Evolutionary conservation across 2,329 filamentous ascomycete genomes (phyloP).

Genomic region (Penicillium sclerotigenum): DNA sequence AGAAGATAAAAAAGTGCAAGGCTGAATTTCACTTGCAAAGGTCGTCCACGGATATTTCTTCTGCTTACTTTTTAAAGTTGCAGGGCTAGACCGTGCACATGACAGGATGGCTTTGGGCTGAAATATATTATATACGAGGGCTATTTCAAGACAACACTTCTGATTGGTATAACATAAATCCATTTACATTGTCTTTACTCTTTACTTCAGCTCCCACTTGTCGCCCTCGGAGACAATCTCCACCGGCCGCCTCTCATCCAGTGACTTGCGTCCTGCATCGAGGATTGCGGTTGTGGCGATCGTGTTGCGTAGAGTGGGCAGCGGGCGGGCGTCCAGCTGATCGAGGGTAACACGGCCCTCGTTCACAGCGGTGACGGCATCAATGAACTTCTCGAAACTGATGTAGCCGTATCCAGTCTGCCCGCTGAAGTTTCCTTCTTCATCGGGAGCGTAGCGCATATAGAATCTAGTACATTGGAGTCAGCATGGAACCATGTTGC

Average conservation of each 20-base stretch:
- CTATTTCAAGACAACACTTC: neutral
- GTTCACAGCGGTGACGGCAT: slow-evolving; percentile 77
- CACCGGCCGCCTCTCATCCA: slow-evolving; percentile 78
- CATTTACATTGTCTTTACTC: slow-evolving; percentile 34
- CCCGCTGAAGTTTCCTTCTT: slow-evolving; percentile 89
- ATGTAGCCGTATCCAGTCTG: slow-evolving; percentile 92
- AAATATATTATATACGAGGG: neutral
- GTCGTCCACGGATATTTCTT: too few species aligned
- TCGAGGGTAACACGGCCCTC: slow-evolving; percentile 68
- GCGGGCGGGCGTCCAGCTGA: slow-evolving; percentile 72
- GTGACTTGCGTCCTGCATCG: slow-evolving; percentile 76
- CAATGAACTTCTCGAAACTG: slow-evolving; percentile 93
- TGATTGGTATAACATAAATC: neutral
- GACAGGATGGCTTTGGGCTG: neutral
- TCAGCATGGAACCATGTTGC: neutral
- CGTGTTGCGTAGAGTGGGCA: slow-evolving; percentile 85
- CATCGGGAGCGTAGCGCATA: slow-evolving; percentile 90
- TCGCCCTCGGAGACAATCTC: slow-evolving; percentile 56
- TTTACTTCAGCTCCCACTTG: slow-evolving; percentile 63
- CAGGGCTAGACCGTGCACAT: neutral
- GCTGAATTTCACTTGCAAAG: neutral
- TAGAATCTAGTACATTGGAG: slow-evolving; percentile 60
- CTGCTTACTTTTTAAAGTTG: neutral
- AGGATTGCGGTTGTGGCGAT: slow-evolving; percentile 89
- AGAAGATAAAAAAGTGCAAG: neutral